Base-by-base conservation (phyloP, 139 green algal species). In the Eudorina sp. region DNA sequence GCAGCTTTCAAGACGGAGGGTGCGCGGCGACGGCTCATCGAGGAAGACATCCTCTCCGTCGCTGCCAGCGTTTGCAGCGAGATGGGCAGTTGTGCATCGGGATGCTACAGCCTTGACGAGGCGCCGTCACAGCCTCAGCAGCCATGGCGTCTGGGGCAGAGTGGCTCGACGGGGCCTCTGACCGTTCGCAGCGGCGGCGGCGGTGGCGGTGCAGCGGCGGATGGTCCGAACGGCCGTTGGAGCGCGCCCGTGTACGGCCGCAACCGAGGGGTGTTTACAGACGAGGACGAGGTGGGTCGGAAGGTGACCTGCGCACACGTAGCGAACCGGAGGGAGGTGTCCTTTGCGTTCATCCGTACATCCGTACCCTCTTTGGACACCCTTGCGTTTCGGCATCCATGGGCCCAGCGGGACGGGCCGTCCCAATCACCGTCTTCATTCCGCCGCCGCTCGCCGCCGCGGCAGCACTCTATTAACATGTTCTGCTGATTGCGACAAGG, bases 271-370 rank as follows among this genome's bases (percentile, higher is more conserved):
- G 31, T 79, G 43, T 79, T 79, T 79, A 79, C 40, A 7, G 23
- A n/a, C 40, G 70, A 79, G 40, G 70, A 79, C 18, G 70, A 79
- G 70, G 70, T n/a, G n/a, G n/a, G n/a, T n/a, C n/a, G n/a, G n/a
- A n/a, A n/a, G n/a, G n/a, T n/a, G n/a, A n/a, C n/a, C n/a, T n/a
- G n/a, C n/a, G n/a, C n/a, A n/a, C n/a, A n/a, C n/a, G n/a, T n/a
- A n/a, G n/a, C n/a, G n/a, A n/a, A n/a, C n/a, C n/a, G n/a, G n/a
- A n/a, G n/a, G n/a, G n/a, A n/a, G n/a, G n/a, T n/a, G n/a, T n/a
- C n/a, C n/a, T n/a, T n/a, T n/a, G n/a, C n/a, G n/a, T n/a, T n/a
- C n/a, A n/a, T n/a, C n/a, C n/a, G n/a, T n/a, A n/a, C n/a, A n/a
- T n/a, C n/a, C n/a, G n/a, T n/a, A n/a, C n/a, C n/a, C n/a, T n/a